A percentile compares a stretch with the other conserved stretches of the same genome.
phyloP scores from a whole-genome alignment of 78 protist species.

The Dictyostelium firmibasis region DNA sequence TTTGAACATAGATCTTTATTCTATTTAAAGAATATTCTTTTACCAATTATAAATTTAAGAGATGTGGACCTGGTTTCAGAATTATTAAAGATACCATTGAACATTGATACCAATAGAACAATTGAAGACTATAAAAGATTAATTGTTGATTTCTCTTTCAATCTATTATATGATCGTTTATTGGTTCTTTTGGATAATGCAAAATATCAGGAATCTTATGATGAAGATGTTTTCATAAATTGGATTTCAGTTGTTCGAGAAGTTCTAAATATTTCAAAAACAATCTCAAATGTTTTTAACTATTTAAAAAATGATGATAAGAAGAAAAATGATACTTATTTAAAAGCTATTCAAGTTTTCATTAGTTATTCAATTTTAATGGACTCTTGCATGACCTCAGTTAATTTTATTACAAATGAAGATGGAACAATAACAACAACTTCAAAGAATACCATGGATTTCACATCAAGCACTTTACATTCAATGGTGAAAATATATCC shows the following conservation, averaged over 20 bases:
- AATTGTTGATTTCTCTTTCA: neutral
- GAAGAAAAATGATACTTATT: neutral
- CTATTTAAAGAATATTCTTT: constrained; percentile 7
- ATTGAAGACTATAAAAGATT: neutral
- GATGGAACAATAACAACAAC: neutral
- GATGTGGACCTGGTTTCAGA: neutral
- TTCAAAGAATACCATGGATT: neutral
- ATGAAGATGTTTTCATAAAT: neutral
- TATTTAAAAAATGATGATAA: neutral
- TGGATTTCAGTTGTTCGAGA: constrained; percentile 42
- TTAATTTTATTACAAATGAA: neutral
- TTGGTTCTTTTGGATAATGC: neutral
- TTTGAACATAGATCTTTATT: neutral
- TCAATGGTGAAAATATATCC: neutral
- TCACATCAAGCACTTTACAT: neutral
- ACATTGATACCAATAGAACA: neutral
- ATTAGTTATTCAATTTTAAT: neutral
- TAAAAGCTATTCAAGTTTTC: neutral
- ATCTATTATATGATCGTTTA: neutral
- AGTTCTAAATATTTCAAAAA: neutral
- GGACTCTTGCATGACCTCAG: neutral
- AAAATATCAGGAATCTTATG: neutral
- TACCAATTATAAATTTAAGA: neutral
- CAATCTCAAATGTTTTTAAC: neutral
- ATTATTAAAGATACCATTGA: neutral